Evolutionary conservation across 768 basidiomycete genomes (phyloP).

Genomic region (Lentinula sp.): DNA sequence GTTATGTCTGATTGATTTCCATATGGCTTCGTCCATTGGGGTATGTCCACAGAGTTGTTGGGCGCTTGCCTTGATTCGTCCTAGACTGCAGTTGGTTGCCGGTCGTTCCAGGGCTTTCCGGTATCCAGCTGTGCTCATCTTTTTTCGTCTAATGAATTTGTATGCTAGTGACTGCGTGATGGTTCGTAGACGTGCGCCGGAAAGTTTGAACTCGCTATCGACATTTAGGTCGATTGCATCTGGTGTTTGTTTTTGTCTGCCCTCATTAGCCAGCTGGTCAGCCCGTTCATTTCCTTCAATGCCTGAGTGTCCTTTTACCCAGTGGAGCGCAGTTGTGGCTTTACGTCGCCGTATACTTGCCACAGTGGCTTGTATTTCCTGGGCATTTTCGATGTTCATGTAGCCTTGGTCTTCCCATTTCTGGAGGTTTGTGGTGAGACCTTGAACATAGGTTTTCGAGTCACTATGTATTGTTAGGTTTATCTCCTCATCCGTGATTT

Average conservation of each 20-base stretch:
- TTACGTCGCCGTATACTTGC: slow-evolving; percentile 5
- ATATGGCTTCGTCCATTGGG: too few species aligned
- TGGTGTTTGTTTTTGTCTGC: background rate
- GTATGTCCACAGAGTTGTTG: too few species aligned
- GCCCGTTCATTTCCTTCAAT: slow-evolving; percentile 18
- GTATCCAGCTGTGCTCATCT: too few species aligned
- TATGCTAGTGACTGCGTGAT: too few species aligned
- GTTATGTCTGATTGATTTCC: too few species aligned
- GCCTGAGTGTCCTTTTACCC: slow-evolving; percentile 20
- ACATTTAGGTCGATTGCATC: slow-evolving; percentile 5
- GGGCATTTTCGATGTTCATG: background rate
- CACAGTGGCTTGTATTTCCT: background rate
- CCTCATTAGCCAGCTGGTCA: slow-evolving; percentile 15
- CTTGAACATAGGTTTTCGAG: background rate
- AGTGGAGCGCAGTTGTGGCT: slow-evolving; percentile 14
- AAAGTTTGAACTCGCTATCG: too few species aligned
- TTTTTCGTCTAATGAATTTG: too few species aligned
- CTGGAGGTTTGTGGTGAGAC: background rate
- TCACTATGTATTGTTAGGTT: background rate
- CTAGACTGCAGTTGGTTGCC: too few species aligned
- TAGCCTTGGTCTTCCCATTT: background rate
- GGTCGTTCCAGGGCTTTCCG: too few species aligned
- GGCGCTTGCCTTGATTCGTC: too few species aligned
- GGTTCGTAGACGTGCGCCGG: too few species aligned
- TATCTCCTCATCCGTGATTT: background rate